Conservation (phyloP, 176 grass and related monocot species). For the Guadua angustifolia region DNA sequence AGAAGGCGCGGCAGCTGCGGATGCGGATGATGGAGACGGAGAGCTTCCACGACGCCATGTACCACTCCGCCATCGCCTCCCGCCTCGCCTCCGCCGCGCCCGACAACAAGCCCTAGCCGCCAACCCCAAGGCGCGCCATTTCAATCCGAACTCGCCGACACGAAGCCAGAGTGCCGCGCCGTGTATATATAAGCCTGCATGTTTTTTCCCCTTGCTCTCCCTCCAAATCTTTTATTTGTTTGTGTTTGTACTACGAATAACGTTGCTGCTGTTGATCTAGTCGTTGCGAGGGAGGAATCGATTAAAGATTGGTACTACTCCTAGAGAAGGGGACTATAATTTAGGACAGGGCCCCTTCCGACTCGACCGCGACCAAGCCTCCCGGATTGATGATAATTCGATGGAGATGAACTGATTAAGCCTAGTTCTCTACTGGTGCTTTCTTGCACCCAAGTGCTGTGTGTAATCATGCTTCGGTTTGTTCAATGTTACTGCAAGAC, state of each 20-base stretch:
- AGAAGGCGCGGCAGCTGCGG: slow-evolving; percentile 88
- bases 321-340: not conserved
- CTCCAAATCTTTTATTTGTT: not conserved
- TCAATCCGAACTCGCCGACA: not conserved
- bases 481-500: not conserved
- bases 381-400: not conserved
- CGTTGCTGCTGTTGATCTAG: not conserved
- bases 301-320: not conserved
- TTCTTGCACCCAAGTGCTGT: not conserved
- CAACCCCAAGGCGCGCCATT: not conserved
- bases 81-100: slow-evolving; percentile 81
- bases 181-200: not conserved
- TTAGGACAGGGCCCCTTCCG: not conserved
- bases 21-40: slow-evolving; percentile 74
- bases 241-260: not conserved
- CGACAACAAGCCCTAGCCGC: not conserved
- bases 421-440: not conserved
- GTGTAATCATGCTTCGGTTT: not conserved
- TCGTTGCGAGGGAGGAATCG: not conserved
- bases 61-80: slow-evolving; percentile 98
- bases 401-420: not conserved
- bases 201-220: too few relatives aligned
- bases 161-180: too few relatives aligned
- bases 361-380: not conserved
- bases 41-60: slow-evolving; percentile 92